Conservation (phyloP, 768 basidiomycete genomes). For the Amanita thiersii region DNA sequence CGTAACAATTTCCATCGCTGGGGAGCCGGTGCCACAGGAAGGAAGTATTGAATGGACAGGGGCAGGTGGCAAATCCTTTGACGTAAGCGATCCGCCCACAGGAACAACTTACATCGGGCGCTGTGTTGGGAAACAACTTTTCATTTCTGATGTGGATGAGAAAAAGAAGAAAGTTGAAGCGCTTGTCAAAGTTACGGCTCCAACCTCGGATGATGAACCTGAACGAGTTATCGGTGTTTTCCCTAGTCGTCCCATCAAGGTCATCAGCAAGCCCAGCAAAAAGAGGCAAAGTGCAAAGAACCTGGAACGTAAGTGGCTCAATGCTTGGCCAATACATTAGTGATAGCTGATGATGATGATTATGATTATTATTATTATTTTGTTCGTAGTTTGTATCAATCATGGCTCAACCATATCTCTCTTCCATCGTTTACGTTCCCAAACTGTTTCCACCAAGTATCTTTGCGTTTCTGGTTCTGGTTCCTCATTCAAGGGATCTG, state of each 20-base stretch:
- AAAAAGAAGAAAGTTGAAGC: constrained; percentile 96
- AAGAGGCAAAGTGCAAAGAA: constrained; percentile 93
- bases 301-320: constrained; percentile 65
- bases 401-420: constrained; percentile 94
- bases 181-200: constrained; percentile 80
- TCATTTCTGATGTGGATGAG: constrained; percentile 92
- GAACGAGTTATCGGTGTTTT: constrained; percentile 85
- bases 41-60: constrained; percentile 84
- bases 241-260: constrained; percentile 92
- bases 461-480: constrained; percentile 92
- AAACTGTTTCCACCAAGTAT: constrained; percentile 94
- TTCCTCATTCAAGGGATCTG: constrained; percentile 88
- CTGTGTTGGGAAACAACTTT: constrained; percentile 90
- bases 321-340: constrained; percentile 9
- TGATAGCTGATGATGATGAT: constrained; percentile 11
- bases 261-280: constrained; percentile 97
- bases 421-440: constrained; percentile 93
- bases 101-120: constrained; percentile 88
- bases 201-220: constrained; percentile 69
- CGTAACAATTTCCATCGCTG: constrained; percentile 87
- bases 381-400: constrained; percentile 74
- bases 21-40: constrained; percentile 81
- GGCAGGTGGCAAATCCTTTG: constrained; percentile 76
- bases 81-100: constrained; percentile 68
- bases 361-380: constrained; percentile 10